Base-by-base conservation (phyloP, 371 early-diverging fungal species). In the Phascolomyces articulosus region DNA sequence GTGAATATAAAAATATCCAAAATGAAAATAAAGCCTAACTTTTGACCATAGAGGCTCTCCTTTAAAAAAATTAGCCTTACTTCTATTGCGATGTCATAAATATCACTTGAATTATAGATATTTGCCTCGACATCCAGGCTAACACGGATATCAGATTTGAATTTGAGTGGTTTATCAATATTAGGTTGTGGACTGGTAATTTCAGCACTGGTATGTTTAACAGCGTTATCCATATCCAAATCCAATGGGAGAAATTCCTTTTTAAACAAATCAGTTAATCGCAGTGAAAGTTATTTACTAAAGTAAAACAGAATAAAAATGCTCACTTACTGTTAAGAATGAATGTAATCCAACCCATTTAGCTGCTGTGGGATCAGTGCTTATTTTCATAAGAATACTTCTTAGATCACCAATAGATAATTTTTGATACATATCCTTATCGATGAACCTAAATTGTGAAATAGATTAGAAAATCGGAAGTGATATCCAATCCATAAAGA, bases 41-140 rank as follows among this genome's bases (percentile, higher is more conserved):
- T n/a, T n/a, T n/a, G n/a, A 40, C 16, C 53, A 13, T 8, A 38
- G 27, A 58, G n/a, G 70, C 16, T 11, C 26, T 27, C n/a, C 21
- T n/a, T n/a, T n/a, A n/a, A n/a, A n/a, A n/a, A n/a, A n/a, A n/a
- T n/a, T n/a, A 29, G 7, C 26, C 47, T 53, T 67, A 79, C 83
- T 67, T 82, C 79, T n/a, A 84, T 56, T 13, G 77, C 82, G 13
- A 81, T 68, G 18, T 67, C 44, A 38, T 63, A 74, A 9, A 68
- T 66, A 64, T 83, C 80, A 18, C 59, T 47, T 0, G 70, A 67
- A 59, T 83, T 70, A 9, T 61, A 63, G 2, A 85, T 53, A 18
- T 80, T 73, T 2, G 80, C 83, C 55, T 80, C 79, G 16, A 85
- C 41, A 55, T 63, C 58, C 8, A 85, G 44, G 29, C 69, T 62